Evolutionary conservation across 306 rosid genomes (phyloP).

Genomic region (Cicer yamashitae): DNA sequence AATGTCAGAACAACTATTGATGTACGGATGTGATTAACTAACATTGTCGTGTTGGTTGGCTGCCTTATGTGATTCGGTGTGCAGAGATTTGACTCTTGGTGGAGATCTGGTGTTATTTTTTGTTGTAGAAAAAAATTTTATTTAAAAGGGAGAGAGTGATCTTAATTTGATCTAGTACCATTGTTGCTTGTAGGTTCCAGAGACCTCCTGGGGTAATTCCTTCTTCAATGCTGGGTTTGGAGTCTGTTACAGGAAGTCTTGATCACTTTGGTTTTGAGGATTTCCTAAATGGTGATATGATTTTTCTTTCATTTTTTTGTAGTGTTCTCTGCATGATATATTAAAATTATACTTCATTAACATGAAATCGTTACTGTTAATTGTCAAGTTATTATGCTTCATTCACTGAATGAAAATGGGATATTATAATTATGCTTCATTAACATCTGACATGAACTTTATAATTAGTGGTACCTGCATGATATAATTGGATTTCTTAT

Average conservation of each 20-base stretch:
- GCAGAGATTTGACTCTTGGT: background rate
- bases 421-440: conserved; percentile 8
- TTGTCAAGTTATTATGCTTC: conserved; percentile 3
- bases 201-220: conserved; percentile 81
- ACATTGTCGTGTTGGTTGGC: conserved; percentile 2
- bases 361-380: conserved; percentile 44
- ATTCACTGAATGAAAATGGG: conserved; percentile 8
- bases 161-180: conserved; percentile 36
- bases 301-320: conserved; percentile 3
- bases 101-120: background rate
- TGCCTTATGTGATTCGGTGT: background rate
- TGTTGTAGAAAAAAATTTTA: background rate
- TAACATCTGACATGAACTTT: conserved; percentile 9
- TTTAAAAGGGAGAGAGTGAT: background rate
- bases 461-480: background rate
- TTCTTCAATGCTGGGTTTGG: conserved; percentile 91
- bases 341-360: conserved; percentile 9
- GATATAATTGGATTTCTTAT: background rate
- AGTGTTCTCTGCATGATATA: conserved; percentile 3
- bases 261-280: conserved; percentile 80
- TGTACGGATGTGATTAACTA: background rate
- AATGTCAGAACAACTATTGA: conserved; percentile 21
- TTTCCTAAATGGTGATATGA: conserved; percentile 66
- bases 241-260: conserved; percentile 71
- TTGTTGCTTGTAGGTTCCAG: conserved; percentile 54